Conservation (phyloP, 148 eudicot genomes). For the Oxyria digyna region DNA sequence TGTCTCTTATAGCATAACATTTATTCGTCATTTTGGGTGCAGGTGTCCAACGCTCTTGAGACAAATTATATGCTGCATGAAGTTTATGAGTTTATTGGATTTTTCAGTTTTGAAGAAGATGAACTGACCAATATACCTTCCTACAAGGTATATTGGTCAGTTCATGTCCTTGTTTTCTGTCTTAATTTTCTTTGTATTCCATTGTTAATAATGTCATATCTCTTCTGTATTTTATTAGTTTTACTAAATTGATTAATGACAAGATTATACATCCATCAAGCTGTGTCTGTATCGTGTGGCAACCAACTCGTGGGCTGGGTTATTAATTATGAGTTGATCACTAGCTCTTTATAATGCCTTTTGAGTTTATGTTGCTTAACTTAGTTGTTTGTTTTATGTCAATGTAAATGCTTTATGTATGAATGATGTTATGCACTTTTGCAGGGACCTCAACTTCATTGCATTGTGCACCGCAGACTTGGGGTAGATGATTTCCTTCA, state of each 20-base stretch:
- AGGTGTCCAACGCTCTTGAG: slow-evolving; percentile 79
- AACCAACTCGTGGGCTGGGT: background rate
- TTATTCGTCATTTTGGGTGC: slow-evolving; percentile 10
- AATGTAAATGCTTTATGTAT: background rate
- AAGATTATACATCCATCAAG: background rate
- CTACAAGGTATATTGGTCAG: slow-evolving; percentile 52
- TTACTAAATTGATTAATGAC: background rate
- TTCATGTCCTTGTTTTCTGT: background rate
- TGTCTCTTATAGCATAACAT: background rate
- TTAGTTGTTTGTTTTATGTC: background rate
- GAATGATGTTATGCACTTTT: slow-evolving; percentile 3
- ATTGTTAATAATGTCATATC: background rate
- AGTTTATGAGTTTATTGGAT: slow-evolving; percentile 86
- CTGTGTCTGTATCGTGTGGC: background rate
- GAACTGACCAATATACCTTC: slow-evolving; percentile 38
- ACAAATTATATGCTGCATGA: slow-evolving; percentile 77
- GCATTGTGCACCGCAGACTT: slow-evolving; percentile 69
- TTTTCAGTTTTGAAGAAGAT: slow-evolving; percentile 77
- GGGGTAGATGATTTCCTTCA: slow-evolving; percentile 45
- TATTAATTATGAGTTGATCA: background rate
- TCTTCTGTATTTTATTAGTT: background rate
- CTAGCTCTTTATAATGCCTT: background rate
- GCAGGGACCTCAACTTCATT: slow-evolving; percentile 88
- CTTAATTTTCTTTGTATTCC: background rate
- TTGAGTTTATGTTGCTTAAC: background rate